Base-by-base conservation (phyloP, 2,329 filamentous ascomycete genomes). In the Didymella pomorum region DNA sequence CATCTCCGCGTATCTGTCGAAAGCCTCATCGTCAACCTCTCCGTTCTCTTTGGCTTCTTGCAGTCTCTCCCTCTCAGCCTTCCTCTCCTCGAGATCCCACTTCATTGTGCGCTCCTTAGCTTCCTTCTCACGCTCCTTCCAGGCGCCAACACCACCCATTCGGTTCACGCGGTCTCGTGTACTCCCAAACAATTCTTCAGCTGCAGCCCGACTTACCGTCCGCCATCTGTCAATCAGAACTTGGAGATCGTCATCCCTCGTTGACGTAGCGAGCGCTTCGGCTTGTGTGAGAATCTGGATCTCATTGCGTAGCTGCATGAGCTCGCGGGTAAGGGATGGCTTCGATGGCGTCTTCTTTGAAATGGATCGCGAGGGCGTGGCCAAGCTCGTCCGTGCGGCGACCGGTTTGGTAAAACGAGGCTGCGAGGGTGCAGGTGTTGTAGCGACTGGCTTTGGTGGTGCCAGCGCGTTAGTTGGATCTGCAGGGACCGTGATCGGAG, bases 101-200 rank as follows among this genome's bases (percentile, higher is more conserved):
- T 77, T 60, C 70, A 66, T 72, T 70, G 71, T 68, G 59, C 71
- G 69, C 53, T 76, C 66, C 49, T 67, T 65, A 49, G 74, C 68
- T 52, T 75, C 71, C 47, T 64, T 71, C 60, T 79, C 73, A 23
- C 74, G 69, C 14, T 73, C 68, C 53, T 70, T 83, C 82, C 83
- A 89, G 7, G 81, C 86, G 33, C 78, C 76, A 39, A 88, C 80
- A 1, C 87, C 87, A 20, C 88, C 87, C 84, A 89, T 88, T 64
- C 83, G 78, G 66, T 85, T 80, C 33, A 90, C 81, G 52, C 86
- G 78, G 71, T 88, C 86, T 61, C 83, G 82, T 21, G 88, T 86
- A 20, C 80, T 77, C 23, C 77, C 80, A 72, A 89, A 91, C 11
- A 91, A 76, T 67, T 90, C 87, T 64, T 92, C 89, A 1, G 89